phyloP scores from a whole-genome alignment of 805 yeast genomes.

The Yarrowia divulgata region DNA sequence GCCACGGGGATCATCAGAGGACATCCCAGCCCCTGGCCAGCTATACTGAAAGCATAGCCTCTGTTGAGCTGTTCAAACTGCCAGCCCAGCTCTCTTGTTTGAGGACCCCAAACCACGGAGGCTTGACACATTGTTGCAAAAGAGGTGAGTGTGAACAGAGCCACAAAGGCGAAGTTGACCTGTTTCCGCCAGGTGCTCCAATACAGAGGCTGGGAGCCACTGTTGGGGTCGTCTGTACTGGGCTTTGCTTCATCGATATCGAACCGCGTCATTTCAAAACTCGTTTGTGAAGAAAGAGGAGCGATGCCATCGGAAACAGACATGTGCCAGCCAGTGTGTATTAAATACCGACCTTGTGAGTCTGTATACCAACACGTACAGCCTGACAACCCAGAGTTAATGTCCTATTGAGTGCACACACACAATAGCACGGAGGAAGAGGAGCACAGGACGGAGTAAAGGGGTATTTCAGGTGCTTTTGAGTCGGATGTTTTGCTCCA shows the following conservation, averaged over 20 bases:
- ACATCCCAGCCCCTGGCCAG: slow-evolving; percentile 41
- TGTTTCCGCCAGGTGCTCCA: slow-evolving; percentile 40
- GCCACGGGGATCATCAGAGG: slow-evolving; percentile 41
- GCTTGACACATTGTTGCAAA: slow-evolving; percentile 38
- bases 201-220: slow-evolving; percentile 23
- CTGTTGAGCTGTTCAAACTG: slow-evolving; percentile 37
- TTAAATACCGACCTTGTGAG: neutral
- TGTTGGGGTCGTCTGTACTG: neutral
- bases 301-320: neutral
- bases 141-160: slow-evolving; percentile 35
- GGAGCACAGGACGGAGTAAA: too few relatives aligned
- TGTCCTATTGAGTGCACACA: neutral
- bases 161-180: slow-evolving; percentile 34
- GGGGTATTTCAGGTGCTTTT: neutral
- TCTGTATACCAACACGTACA: neutral
- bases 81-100: slow-evolving; percentile 39
- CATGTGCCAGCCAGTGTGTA: slow-evolving; percentile 8
- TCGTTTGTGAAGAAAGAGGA: neutral
- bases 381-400: slow-evolving; percentile 7
- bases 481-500: neutral
- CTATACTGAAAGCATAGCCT: slow-evolving; percentile 40
- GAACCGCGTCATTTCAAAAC: neutral
- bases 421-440: neutral
- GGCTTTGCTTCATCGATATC: neutral
- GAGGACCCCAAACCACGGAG: slow-evolving; percentile 40